Evolutionary conservation across 2,329 filamentous ascomycete species (phyloP), one percentile per base, ranked within the genome.

Genomic region (Alternaria panax): DNA sequence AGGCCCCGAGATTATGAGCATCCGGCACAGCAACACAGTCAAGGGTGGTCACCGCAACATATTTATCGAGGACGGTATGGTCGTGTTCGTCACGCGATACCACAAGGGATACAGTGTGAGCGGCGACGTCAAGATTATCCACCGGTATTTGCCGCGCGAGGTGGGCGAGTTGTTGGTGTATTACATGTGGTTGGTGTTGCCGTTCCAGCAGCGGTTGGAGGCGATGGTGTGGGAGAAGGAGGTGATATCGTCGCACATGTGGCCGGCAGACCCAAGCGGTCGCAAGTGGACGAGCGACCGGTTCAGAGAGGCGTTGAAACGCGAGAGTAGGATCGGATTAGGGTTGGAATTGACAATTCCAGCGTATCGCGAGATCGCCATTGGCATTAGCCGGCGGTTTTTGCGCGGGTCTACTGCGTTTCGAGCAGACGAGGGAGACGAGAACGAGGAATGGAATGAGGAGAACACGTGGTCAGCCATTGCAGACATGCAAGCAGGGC

Each of bases 101-200:
- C 51, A 73, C 55, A 73, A 70, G 48, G 58, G 63, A 6, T 67
- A 65, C 54, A 47, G 25, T 6, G 38, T 59, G 3, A 66, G 59
- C 50, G 55, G 62, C 3, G 53, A 66, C n/a, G n/a, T n/a, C n/a
- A n/a, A n/a, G n/a, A n/a, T n/a, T n/a, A n/a, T n/a, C n/a, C n/a
- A n/a, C n/a, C n/a, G 60, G n/a, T 74, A 67, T 64, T 48, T 74
- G 43, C 71, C 64, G 16, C 43, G 62, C 16, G 66, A 73, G 62
- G 63, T 73, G 1, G 57, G 66, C 12, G 66, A 70, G 60, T 41
- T 69, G 18, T 24, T 71, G n/a, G 51, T 68, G 22, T 62, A 28
- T 42, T 67, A 69, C 47, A 36, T 69, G 30, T 69, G 41, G 66
- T 51, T 69, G 9, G 60, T 66, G 30, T 53, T 63, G 18, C 63